phyloP scores from a whole-genome alignment of 768 basidiomycete genomes.

The Hygrophorus pudorinus region DNA sequence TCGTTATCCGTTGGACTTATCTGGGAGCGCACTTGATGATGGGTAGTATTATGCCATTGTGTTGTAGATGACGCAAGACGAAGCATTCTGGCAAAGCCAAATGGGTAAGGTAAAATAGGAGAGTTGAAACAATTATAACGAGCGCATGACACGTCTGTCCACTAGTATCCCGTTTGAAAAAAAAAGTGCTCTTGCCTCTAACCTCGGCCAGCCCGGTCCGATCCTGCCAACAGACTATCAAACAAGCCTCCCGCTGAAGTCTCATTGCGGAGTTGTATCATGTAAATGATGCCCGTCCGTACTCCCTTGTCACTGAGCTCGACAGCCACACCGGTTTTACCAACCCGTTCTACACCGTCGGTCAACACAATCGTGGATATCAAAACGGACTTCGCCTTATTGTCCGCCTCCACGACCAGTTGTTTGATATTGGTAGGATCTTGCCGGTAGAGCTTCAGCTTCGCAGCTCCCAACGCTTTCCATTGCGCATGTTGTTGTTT shows the following conservation, averaged over 20 bases:
- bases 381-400: slow-evolving; percentile 62
- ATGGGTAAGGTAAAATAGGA: neutral
- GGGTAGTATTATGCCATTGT: neutral
- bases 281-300: slow-evolving; percentile 90
- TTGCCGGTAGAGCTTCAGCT: slow-evolving; percentile 79
- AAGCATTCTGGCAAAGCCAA: too few species aligned
- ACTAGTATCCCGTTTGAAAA: slow-evolving; percentile 7
- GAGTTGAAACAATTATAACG: slow-evolving; percentile 1
- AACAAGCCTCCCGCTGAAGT: slow-evolving; percentile 76
- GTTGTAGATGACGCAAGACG: neutral
- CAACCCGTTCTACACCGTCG: slow-evolving; percentile 97
- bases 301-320: slow-evolving; percentile 89
- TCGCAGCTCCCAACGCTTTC: slow-evolving; percentile 88
- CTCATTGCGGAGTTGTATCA: slow-evolving; percentile 94
- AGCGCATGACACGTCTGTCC: neutral
- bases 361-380: slow-evolving; percentile 95
- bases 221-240: slow-evolving; percentile 78
- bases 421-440: slow-evolving; percentile 88
- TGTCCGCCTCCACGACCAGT: slow-evolving; percentile 85
- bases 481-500: slow-evolving; percentile 96
- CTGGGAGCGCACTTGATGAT: slow-evolving; percentile 16
- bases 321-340: slow-evolving; percentile 94
- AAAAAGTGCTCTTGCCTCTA: slow-evolving; percentile 2
- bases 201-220: slow-evolving; percentile 46
- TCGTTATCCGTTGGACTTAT: slow-evolving; percentile 61